Percentiles rank a stretch among this genome's conserved stretches.
phyloP scores from a whole-genome alignment of 2,329 filamentous ascomycete species.

The Parastagonospora avenae region DNA sequence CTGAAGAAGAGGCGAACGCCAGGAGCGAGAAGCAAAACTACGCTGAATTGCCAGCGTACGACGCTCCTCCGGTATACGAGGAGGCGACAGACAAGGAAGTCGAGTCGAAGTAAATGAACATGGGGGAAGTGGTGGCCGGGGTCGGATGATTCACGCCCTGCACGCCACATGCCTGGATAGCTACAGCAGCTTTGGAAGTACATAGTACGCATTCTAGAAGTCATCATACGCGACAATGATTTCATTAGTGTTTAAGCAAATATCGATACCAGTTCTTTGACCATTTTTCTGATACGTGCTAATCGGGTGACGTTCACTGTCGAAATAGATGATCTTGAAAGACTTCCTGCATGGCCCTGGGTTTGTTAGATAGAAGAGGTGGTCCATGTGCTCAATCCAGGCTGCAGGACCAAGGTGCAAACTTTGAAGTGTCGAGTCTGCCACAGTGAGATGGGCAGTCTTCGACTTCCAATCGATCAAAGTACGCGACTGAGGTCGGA shows the following conservation, averaged over 20 bases:
- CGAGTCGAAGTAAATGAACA: slow-evolving; percentile 22
- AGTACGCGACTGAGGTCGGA: too few relatives aligned
- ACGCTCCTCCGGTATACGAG: slow-evolving; percentile 47
- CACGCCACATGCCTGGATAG: too few relatives aligned
- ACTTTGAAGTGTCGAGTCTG: too few relatives aligned
- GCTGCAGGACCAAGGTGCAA: not conserved
- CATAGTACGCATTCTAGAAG: too few relatives aligned
- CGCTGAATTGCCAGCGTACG: slow-evolving; percentile 42
- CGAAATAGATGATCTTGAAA: too few relatives aligned
- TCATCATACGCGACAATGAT: slow-evolving; percentile 7
- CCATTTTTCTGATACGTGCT: not conserved
- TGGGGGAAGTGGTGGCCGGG: not conserved
- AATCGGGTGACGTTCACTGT: too few relatives aligned
- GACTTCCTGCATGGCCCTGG: too few relatives aligned
- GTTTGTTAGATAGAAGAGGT: too few relatives aligned
- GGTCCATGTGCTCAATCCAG: not conserved
- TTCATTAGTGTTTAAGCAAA: slow-evolving; percentile 4
- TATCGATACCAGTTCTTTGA: not conserved
- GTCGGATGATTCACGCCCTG: too few relatives aligned
- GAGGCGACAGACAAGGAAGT: slow-evolving; percentile 41
- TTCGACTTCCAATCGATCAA: too few relatives aligned
- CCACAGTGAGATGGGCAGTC: too few relatives aligned
- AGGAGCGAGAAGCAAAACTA: slow-evolving; percentile 40
- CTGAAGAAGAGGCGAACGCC: slow-evolving; percentile 22
- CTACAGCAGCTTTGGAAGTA: too few relatives aligned